These are phyloP conservation scores for Coriaria nepalensis DNA, from an alignment of 306 rosid species.

Conservation along the genomic window DNA sequence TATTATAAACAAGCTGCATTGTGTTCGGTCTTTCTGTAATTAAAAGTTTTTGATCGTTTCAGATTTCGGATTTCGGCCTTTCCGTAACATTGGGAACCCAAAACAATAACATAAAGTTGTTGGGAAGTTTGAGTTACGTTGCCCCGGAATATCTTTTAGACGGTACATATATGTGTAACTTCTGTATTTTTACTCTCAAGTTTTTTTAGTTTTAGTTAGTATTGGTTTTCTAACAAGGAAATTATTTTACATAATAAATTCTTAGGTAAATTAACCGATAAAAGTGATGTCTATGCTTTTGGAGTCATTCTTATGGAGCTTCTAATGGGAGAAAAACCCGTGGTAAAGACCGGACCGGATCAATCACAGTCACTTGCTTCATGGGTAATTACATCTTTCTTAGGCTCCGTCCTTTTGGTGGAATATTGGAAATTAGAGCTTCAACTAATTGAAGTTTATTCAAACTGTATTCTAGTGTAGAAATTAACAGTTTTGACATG, in stretches of 20 bases:
- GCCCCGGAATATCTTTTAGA: slow-evolving; percentile 81
- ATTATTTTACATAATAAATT: neutral
- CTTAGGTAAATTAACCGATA: slow-evolving; percentile 82
- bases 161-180: slow-evolving; percentile 32
- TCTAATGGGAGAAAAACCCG: slow-evolving; percentile 59
- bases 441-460: neutral
- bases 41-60: slow-evolving; percentile 27
- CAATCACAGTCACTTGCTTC: slow-evolving; percentile 58
- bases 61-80: slow-evolving; percentile 81
- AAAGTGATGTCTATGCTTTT: slow-evolving; percentile 84
- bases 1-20: too few species aligned
- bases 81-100: slow-evolving; percentile 52
- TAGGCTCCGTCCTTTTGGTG: neutral
- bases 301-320: slow-evolving; percentile 85
- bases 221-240: slow-evolving; percentile 1
- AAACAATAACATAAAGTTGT: slow-evolving; percentile 49
- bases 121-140: slow-evolving; percentile 58
- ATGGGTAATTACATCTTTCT: slow-evolving; percentile 43
- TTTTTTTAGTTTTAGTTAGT: neutral
- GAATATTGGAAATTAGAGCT: slow-evolving; percentile 1
- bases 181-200: neutral
- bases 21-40: slow-evolving; percentile 1
- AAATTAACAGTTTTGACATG: slow-evolving; percentile 11
- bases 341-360: slow-evolving; percentile 39
- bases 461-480: too few species aligned